Evolutionary conservation across 2,329 filamentous ascomycete species (phyloP).

Genomic region (Penicillium glabrum): DNA sequence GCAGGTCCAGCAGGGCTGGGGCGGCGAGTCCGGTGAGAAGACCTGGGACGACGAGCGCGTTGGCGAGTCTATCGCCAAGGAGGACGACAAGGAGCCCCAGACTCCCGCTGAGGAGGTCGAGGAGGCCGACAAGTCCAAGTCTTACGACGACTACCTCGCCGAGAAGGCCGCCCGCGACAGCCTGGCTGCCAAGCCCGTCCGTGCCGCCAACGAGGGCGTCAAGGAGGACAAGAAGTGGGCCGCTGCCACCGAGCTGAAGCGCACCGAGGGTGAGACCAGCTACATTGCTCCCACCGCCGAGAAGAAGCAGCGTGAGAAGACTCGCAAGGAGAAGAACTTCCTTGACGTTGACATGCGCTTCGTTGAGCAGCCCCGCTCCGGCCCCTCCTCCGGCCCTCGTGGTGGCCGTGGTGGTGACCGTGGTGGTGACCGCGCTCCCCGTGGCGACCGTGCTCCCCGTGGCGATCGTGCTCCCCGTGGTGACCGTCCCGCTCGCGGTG

Average conservation of each 20-base stretch:
- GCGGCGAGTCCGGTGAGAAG: constrained; percentile 74
- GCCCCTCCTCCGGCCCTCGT: constrained; percentile 47
- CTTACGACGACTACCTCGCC: constrained; percentile 84
- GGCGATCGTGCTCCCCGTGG: constrained; percentile 44
- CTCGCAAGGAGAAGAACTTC: constrained; percentile 87
- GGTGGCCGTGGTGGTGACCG: constrained; percentile 24
- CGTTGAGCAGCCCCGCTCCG: constrained; percentile 64
- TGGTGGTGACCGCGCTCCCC: constrained; percentile 9
- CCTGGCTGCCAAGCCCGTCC: constrained; percentile 66
- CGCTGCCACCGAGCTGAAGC: constrained; percentile 67
- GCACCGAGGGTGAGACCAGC: constrained; percentile 58
- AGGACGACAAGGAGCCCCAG: constrained; percentile 73
- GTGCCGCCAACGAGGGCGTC: constrained; percentile 89
- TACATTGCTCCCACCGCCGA: constrained; percentile 73
- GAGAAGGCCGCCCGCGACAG: constrained; percentile 70
- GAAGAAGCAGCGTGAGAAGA: constrained; percentile 80
- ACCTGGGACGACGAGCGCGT: constrained; percentile 90
- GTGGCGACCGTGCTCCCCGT: constrained; percentile 15
- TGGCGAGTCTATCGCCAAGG: constrained; percentile 82
- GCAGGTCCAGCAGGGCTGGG: constrained; percentile 79
- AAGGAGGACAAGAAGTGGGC: constrained; percentile 92
- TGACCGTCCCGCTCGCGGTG: constrained; percentile 41
- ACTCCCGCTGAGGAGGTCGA: constrained; percentile 47
- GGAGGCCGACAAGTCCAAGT: constrained; percentile 85
- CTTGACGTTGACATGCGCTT: constrained; percentile 86